Evolutionary conservation across 306 rosid genomes (phyloP).

Genomic region (Ammopiptanthus mongolicus): DNA sequence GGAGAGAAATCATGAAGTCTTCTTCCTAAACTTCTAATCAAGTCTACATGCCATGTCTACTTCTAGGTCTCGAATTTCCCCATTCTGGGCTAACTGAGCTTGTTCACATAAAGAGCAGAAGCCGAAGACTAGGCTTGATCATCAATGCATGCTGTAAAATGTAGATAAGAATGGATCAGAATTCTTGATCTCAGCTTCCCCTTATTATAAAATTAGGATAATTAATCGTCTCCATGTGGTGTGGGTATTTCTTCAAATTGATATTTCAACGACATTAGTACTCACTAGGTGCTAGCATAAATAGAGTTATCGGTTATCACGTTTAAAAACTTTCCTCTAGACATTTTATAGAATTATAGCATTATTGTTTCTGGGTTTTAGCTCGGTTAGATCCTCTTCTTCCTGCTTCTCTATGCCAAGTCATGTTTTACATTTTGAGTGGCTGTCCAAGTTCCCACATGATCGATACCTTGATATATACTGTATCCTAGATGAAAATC

Average conservation of each 20-base stretch:
- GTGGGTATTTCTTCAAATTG: not conserved
- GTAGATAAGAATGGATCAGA: not conserved
- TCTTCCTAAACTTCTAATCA: not conserved
- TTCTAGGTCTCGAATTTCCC: not conserved
- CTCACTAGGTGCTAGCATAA: not conserved
- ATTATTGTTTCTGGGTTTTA: not conserved
- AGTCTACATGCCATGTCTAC: not conserved
- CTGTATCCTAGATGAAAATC: slow-evolving; percentile 1
- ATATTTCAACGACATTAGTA: not conserved
- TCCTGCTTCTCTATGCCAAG: not conserved
- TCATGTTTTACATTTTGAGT: not conserved
- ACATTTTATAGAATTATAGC: not conserved
- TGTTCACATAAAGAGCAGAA: not conserved
- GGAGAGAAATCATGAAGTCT: not conserved
- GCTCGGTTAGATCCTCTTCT: not conserved
- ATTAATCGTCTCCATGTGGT: not conserved
- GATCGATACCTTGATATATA: not conserved
- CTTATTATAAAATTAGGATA: not conserved
- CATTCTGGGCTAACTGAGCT: not conserved
- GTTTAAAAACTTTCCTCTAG: not conserved
- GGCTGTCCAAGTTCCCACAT: not conserved
- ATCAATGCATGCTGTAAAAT: not conserved
- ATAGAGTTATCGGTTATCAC: not conserved
- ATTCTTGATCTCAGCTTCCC: not conserved
- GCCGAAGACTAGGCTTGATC: not conserved